Evolutionary conservation across 2,329 filamentous ascomycete species (phyloP), one percentile per base, ranked within the genome.

Genomic region (Shiraia sp.): DNA sequence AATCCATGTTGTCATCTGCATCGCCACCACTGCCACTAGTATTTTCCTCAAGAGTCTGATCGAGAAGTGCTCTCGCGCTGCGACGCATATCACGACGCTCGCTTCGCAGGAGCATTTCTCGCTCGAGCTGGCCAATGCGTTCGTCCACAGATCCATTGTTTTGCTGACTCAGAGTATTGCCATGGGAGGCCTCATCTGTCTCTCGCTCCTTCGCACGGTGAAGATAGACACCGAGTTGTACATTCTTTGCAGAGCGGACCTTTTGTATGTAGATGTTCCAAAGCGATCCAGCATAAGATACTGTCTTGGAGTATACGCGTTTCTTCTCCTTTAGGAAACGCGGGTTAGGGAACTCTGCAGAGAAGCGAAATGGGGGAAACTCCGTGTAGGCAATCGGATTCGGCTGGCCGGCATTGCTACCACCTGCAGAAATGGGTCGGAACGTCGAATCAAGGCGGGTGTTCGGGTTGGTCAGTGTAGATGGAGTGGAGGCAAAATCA

Each of bases 201-300:
- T 81, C 77, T 16, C 75, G 71, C 44, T 81, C 79, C 53, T 81
- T 81, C 5, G 78, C 79, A 30, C 79, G 75, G 53, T 82, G 79
- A 3, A 82, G 68, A 47, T 82, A 82, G 4, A 82, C 79, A 10
- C 79, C 79, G 1, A 82, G 69, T 52, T 82, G 79, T 9, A 78
- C 76, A 38, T 74, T 78, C 49, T 80, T 79, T 2, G 73, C 71
- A 1, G 75, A 78, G 7, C 76, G 73, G 2, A 81, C 76, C 45
- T 81, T 80, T 52, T 82, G 79, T 9, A 82, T 80, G 58, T 82
- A 82, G n/a, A 82, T 77, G 50, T 82, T 82, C 79, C 79, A 82
- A 12, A 80, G 64, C 13, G 73, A 77, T 2, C 79, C 79, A 3
- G 79, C 79, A 45, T 82, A 82, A 53, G 79, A 81, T 4, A 82